Evolutionary conservation across 1,284 basidiomycete genomes (phyloP).

Genomic region (Puccinia triticina): DNA sequence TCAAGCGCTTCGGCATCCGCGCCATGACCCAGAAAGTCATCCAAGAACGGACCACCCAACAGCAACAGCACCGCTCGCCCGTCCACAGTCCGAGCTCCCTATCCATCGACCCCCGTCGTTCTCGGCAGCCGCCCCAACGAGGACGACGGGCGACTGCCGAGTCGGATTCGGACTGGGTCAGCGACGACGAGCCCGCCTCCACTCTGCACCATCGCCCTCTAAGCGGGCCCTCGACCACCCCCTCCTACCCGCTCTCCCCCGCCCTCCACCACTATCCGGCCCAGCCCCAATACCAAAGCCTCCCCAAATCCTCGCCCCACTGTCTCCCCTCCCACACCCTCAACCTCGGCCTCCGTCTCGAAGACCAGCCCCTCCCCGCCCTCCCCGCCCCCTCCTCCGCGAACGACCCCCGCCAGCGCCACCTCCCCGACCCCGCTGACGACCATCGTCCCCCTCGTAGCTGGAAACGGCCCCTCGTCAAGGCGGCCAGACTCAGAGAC

Average conservation of each 20-base stretch:
- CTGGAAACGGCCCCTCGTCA: conserved; percentile 32
- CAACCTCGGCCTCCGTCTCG: neutral
- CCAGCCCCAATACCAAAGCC: neutral
- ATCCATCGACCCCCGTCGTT: too few species aligned
- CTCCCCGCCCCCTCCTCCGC: neutral
- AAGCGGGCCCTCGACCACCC: neutral
- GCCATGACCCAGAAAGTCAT: conserved; percentile 40
- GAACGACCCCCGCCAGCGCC: neutral
- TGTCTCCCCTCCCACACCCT: neutral
- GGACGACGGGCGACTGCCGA: too few species aligned
- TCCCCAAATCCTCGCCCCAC: neutral
- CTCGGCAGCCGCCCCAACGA: too few species aligned
- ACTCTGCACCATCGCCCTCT: neutral
- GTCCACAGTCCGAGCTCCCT: conserved; percentile 22
- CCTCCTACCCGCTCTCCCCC: neutral
- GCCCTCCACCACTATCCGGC: neutral
- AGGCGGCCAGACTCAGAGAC: conserved; percentile 33
- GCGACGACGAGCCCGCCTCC: conserved; percentile 36
- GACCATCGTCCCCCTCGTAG: neutral
- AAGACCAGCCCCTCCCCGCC: neutral
- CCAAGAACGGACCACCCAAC: neutral
- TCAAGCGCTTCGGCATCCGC: conserved; percentile 25
- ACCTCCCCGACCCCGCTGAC: neutral
- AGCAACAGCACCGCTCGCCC: conserved; percentile 19
- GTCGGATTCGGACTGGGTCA: too few species aligned